Evolutionary conservation across 345 rosid genomes (phyloP), one percentile per base, ranked within the genome.

Genomic region (Adansonia digitata): DNA sequence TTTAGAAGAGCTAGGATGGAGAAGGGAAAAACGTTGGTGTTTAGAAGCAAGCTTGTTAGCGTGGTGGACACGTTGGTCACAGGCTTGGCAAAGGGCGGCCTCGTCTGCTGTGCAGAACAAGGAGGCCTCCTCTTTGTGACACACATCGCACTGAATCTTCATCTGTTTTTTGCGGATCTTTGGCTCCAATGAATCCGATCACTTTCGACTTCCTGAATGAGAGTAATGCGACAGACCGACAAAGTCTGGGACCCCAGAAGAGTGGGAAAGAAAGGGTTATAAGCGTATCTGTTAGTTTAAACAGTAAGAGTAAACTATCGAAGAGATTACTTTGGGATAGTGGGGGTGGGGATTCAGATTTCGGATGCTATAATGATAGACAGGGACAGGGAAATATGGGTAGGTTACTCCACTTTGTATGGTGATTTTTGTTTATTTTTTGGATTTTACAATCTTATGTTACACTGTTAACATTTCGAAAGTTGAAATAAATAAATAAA

Each of bases 41-140:
- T 85, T 91, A 18, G 92, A 90, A 77, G 98, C 97, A 55, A 95
- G 93, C 82, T 91, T 95, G 83, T 95, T 91, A 75, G 94, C 97
- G 70, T 90, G 97, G 84, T 95, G 99, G 81, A 95, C 94, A 9
- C 84, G 85, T 83, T 81, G 94, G 88, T 75, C 77, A 40, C 71
- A 64, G 39, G 24, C 37, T 15, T 34, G 15, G 42, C 71, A 64
- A 35, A 63, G 77, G 72, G 72, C 60, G 29, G 77, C 77, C 62
- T 75, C 72, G 53, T 75, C 77, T 1, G 77, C 77, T 11, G 77
- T 51, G 77, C 77, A 74, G 71, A 74, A 74, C 20, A 74, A 22
- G 10, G 77, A 49, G 60, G 77, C 71, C 48, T 20, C 71, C 46
- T 49, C 48, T 45, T 63, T 74, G 71, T 62, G 22, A 52, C 77